These are phyloP conservation scores for Alternaria sp. DNA, from an alignment of 2,329 filamentous ascomycete species.

Conservation along the genomic window DNA sequence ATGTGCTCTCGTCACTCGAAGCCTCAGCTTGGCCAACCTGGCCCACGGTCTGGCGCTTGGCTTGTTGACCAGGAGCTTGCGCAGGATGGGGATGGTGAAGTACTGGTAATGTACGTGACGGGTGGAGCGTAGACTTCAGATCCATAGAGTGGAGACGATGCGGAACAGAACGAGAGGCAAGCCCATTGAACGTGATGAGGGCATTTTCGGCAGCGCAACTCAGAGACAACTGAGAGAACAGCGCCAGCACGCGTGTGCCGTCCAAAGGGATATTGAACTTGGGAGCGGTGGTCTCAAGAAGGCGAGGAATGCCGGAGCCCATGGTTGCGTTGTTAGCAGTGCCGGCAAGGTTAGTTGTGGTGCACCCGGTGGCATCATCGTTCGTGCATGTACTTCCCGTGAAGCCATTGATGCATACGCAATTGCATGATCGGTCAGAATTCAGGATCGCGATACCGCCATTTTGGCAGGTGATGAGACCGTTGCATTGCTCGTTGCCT, in stretches of 20 bases:
- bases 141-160: conserved; percentile 29
- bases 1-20: conserved; percentile 28
- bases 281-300: conserved; percentile 70
- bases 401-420: conserved; percentile 89
- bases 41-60: conserved; percentile 42
- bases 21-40: conserved; percentile 42
- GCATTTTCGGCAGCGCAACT: conserved; percentile 88
- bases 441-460: conserved; percentile 79
- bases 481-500: conserved; percentile 62
- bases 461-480: conserved; percentile 74
- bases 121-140: conserved; percentile 27
- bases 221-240: conserved; percentile 78
- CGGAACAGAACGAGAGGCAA: conserved; percentile 42
- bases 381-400: conserved; percentile 69
- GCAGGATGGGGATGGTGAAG: conserved; percentile 36
- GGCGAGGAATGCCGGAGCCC: conserved; percentile 78
- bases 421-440: conserved; percentile 73
- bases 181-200: conserved; percentile 80
- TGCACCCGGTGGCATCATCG: conserved; percentile 63
- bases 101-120: conserved; percentile 35
- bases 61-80: conserved; percentile 14
- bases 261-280: conserved; percentile 83
- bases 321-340: conserved; percentile 71
- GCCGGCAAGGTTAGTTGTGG: conserved; percentile 58
- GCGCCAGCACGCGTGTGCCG: conserved; percentile 72